A percentile compares a stretch with the other conserved stretches of the same genome.
phyloP scores from a whole-genome alignment of 805 yeast species.

The Spathaspora boniae region DNA sequence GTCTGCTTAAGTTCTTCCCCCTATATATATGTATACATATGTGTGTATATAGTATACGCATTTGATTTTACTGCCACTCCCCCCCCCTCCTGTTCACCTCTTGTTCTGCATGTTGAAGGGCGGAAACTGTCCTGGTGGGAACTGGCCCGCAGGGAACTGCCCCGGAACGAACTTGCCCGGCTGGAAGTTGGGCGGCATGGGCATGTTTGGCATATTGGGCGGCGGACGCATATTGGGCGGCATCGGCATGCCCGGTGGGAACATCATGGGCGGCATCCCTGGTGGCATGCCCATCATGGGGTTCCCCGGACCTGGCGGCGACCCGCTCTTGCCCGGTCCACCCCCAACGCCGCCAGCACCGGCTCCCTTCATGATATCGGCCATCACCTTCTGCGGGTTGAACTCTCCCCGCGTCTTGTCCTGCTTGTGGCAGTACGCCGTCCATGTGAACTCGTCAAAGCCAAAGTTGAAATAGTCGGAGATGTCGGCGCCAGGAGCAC shows the following conservation, averaged over 20 bases:
- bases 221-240: slow-evolving; percentile 19
- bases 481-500: slow-evolving; percentile 93
- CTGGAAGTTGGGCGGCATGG: no score
- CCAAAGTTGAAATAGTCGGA: slow-evolving; percentile 96
- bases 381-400: slow-evolving; percentile 77
- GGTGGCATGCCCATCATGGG: slow-evolving; percentile 14
- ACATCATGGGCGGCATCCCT: slow-evolving; percentile 16
- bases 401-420: slow-evolving; percentile 76
- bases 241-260: slow-evolving; percentile 15
- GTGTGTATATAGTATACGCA: no score
- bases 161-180: no score
- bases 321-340: slow-evolving; percentile 10
- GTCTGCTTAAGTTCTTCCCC: no score
- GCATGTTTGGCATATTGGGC: slow-evolving; percentile 27
- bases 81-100: no score
- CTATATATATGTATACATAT: no score
- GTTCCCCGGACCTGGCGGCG: slow-evolving; percentile 22
- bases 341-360: slow-evolving; percentile 25
- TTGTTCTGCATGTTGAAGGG: no score
- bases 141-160: no score
- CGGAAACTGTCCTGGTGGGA: no score
- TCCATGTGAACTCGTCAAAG: slow-evolving; percentile 95
- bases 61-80: no score
- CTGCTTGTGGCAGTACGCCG: slow-evolving; percentile 84
- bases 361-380: slow-evolving; percentile 44